A percentile compares a stretch with the other conserved stretches of the same genome.
Conservation (phyloP, 179 eudicot genomes). For the Monotropa hypopitys region DNA sequence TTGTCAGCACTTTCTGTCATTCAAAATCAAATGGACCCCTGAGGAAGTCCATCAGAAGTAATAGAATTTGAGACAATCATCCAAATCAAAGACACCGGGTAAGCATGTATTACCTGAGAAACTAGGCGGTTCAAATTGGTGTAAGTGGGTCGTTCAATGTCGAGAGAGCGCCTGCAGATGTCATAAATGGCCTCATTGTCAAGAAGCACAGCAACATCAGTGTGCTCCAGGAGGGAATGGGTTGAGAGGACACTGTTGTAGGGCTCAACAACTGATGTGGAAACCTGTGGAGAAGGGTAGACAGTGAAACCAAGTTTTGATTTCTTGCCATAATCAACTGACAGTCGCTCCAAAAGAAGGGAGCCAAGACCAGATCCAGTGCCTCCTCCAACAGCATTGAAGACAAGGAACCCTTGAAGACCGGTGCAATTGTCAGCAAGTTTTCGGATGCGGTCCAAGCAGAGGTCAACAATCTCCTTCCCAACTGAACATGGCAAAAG, state of each 20-base stretch:
- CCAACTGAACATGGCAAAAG: conserved; percentile 19
- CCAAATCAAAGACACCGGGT: not conserved
- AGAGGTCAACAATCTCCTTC: conserved; percentile 36
- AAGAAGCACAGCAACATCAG: conserved; percentile 36
- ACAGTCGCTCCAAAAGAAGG: conserved; percentile 31
- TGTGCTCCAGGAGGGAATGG: conserved; percentile 37
- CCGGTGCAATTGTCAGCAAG: conserved; percentile 45
- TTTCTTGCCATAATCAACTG: conserved; percentile 40
- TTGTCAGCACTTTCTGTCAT: too few species aligned
- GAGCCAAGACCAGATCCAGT: conserved; percentile 45
- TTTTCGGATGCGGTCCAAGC: conserved; percentile 39
- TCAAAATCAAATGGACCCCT: not conserved
- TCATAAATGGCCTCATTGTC: conserved; percentile 42
- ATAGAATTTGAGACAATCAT: not conserved
- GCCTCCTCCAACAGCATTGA: conserved; percentile 42
- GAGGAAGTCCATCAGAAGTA: not conserved
- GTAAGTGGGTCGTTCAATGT: conserved; percentile 36
- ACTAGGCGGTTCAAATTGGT: conserved; percentile 35
- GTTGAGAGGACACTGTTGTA: conserved; percentile 41
- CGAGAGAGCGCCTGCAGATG: conserved; percentile 39
- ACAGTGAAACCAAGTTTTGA: conserved; percentile 40
- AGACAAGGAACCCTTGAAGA: conserved; percentile 38
- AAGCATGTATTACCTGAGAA: conserved; percentile 20
- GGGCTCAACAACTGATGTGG: conserved; percentile 42
- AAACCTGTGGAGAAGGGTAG: conserved; percentile 42